Percentiles rank a stretch among this genome's conserved stretches.
Evolutionary conservation across 2,329 filamentous ascomycete species (phyloP).

Genomic region (Colletotrichum spaethianum): DNA sequence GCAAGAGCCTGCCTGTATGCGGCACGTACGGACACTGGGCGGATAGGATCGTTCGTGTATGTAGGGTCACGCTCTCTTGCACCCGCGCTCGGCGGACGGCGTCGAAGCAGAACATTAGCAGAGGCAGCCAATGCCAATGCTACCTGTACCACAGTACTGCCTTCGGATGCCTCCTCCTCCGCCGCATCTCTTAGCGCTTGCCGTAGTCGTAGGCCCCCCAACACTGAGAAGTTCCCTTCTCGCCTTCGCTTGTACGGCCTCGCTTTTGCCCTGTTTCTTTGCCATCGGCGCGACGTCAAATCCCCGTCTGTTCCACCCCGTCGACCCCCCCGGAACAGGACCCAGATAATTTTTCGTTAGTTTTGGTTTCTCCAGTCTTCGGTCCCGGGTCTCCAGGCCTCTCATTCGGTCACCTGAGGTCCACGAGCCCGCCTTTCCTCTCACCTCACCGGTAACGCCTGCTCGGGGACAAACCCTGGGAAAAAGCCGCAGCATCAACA

Average conservation of each 20-base stretch:
- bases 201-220: background rate
- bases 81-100: slow-evolving; percentile 12
- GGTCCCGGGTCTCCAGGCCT: slow-evolving; percentile 21
- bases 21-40: slow-evolving; percentile 20
- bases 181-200: slow-evolving; percentile 10
- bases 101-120: slow-evolving; percentile 3
- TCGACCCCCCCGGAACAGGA: slow-evolving; percentile 24
- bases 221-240: background rate
- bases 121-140: slow-evolving; percentile 36
- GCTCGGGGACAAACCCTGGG: slow-evolving; percentile 17
- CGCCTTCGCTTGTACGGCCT: slow-evolving; percentile 29
- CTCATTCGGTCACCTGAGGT: slow-evolving; percentile 37
- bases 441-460: slow-evolving; percentile 28
- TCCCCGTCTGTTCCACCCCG: slow-evolving; percentile 36
- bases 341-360: slow-evolving; percentile 38
- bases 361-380: slow-evolving; percentile 21
- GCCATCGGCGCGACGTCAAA: slow-evolving; percentile 35
- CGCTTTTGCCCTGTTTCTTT: slow-evolving; percentile 31
- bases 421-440: slow-evolving; percentile 35
- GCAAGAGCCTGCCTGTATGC: slow-evolving; percentile 25
- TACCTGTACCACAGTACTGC: too few species aligned
- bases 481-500: slow-evolving; percentile 39
- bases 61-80: slow-evolving; percentile 27
- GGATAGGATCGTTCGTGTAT: slow-evolving; percentile 16
- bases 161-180: slow-evolving; percentile 17